These are phyloP conservation scores for Capronia americana DNA, from an alignment of 2,329 filamentous ascomycete species.

Conservation along the genomic window DNA sequence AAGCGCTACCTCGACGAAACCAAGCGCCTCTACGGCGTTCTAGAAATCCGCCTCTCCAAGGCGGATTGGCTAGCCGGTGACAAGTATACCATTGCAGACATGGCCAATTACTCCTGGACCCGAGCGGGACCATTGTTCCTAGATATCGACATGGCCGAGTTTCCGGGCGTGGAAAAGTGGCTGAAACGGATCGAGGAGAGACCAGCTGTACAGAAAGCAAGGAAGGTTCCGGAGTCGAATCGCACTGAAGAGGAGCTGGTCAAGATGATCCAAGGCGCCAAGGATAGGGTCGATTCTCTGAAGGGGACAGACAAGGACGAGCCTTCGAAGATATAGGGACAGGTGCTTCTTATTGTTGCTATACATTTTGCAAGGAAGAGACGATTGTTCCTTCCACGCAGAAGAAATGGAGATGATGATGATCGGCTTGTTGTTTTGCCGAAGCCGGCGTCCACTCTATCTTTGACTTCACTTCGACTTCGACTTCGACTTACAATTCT, in stretches of 20 bases:
- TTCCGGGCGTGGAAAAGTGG: slow-evolving; percentile 45
- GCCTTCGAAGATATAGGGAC: neutral
- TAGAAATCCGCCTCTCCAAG: slow-evolving; percentile 51
- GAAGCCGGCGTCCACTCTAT: neutral
- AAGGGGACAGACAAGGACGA: slow-evolving; percentile 34
- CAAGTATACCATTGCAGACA: slow-evolving; percentile 57
- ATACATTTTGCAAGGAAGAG: neutral
- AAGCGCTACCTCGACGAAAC: slow-evolving; percentile 58
- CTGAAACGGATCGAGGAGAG: slow-evolving; percentile 42
- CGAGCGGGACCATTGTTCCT: slow-evolving; percentile 36
- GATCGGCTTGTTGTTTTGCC: neutral
- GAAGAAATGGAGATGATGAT: neutral
- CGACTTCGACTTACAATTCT: neutral
- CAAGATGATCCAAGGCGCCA: slow-evolving; percentile 23
- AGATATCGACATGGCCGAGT: slow-evolving; percentile 45
- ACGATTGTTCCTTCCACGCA: neutral
- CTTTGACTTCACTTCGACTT: neutral
- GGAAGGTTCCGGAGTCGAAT: slow-evolving; percentile 18
- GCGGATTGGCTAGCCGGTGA: slow-evolving; percentile 54
- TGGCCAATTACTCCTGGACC: slow-evolving; percentile 56
- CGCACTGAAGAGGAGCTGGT: slow-evolving; percentile 20
- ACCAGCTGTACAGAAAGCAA: slow-evolving; percentile 41
- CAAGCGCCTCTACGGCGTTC: slow-evolving; percentile 55
- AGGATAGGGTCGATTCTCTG: slow-evolving; percentile 27
- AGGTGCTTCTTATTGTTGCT: neutral